These are phyloP conservation scores for Skeletonema grethae DNA, from an alignment of 108 stramenopile genomes.

Conservation along the genomic window DNA sequence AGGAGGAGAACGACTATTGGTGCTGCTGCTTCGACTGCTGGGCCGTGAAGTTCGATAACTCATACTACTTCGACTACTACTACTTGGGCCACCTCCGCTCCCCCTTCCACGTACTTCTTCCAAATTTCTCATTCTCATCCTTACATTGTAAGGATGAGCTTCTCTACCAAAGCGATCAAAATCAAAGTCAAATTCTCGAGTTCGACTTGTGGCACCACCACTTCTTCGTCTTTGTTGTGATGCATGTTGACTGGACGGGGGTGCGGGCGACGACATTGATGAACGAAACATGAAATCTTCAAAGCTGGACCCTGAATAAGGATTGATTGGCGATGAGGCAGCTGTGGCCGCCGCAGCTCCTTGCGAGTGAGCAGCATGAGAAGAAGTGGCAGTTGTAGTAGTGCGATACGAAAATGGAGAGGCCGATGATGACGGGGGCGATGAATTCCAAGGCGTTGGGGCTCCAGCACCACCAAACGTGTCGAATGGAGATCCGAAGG, in stretches of 20 bases:
- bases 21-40: neutral
- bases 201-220: neutral
- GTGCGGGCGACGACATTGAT: neutral
- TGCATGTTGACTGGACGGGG: neutral
- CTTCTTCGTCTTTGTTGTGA: neutral
- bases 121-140: neutral
- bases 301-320: conserved; percentile 3
- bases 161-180: neutral
- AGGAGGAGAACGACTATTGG: neutral
- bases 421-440: conserved; percentile 8
- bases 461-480: neutral
- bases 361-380: neutral
- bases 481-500: conserved; percentile 2
- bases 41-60: neutral
- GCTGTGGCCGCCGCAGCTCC: neutral
- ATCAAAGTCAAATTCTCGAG: neutral
- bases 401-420: conserved; percentile 1
- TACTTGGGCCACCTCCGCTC: neutral
- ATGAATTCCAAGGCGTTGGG: conserved; percentile 7
- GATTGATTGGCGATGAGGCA: conserved; percentile 4
- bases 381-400: neutral
- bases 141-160: neutral
- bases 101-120: neutral
- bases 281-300: neutral
- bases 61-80: neutral